Evolutionary conservation across 176 grass and related monocot genomes (phyloP).

Genomic region (Aegilops sharonensis): DNA sequence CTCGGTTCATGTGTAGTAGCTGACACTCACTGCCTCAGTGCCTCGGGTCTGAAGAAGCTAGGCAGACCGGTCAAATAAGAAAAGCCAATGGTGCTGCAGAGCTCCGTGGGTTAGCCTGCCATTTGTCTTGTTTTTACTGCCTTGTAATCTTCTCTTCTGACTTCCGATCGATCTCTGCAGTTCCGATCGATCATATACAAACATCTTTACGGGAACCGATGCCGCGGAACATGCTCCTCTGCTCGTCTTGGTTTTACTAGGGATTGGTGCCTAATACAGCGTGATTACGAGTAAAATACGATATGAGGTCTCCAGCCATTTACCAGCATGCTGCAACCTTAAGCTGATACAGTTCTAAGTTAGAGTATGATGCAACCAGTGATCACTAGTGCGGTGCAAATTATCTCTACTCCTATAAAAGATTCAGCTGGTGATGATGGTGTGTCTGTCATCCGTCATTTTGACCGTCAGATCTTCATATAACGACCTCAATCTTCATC

Average conservation of each 20-base stretch:
- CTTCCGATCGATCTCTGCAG: constrained; percentile 22
- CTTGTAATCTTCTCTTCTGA: constrained; percentile 50
- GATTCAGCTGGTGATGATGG: too few relatives aligned
- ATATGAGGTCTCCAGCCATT: not conserved
- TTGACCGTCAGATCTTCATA: too few relatives aligned
- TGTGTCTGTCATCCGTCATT: too few relatives aligned
- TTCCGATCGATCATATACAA: constrained; percentile 13
- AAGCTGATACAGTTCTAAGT: not conserved
- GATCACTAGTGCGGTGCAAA: not conserved
- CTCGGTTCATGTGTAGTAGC: constrained; percentile 21
- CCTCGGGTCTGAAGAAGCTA: constrained; percentile 22
- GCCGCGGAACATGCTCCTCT: constrained; percentile 19
- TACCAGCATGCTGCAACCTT: not conserved
- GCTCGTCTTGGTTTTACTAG: not conserved
- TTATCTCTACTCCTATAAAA: too few relatives aligned
- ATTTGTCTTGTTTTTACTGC: constrained; percentile 38
- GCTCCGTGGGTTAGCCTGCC: constrained; percentile 23
- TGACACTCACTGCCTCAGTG: not conserved
- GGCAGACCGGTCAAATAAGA: constrained; percentile 39
- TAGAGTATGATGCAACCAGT: too few relatives aligned
- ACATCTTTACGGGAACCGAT: constrained; percentile 39
- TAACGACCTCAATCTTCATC: too few relatives aligned
- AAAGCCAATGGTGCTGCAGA: constrained; percentile 19
- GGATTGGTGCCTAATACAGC: not conserved
- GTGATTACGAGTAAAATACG: not conserved